Conservation (phyloP, 2,329 filamentous ascomycete genomes). For the Trichoderma koningiopsis region DNA sequence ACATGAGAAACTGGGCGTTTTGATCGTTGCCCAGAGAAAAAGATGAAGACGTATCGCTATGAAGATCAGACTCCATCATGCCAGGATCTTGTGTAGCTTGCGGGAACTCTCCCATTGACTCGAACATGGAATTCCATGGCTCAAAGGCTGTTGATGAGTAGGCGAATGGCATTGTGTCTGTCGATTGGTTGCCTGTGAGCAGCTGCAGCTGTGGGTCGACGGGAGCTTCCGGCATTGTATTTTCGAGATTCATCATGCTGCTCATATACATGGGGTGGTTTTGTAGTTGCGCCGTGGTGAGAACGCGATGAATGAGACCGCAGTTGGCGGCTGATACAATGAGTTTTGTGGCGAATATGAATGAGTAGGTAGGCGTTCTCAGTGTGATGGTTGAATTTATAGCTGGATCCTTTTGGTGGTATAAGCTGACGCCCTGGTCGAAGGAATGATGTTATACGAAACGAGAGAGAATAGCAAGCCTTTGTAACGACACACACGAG, state of each 20-base stretch:
- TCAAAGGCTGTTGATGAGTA: neutral
- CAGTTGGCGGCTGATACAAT: neutral
- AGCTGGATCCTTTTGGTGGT: neutral
- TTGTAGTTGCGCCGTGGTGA: neutral
- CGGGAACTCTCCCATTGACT: neutral
- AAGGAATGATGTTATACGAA: neutral
- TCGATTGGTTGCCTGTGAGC: neutral
- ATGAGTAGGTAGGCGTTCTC: neutral
- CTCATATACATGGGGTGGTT: neutral
- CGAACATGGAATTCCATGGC: neutral
- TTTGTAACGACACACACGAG: neutral
- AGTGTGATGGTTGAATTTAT: neutral
- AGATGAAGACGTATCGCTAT: neutral
- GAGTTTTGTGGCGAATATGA: neutral
- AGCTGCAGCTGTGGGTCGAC: neutral
- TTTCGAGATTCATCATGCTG: neutral
- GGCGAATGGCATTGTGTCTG: neutral
- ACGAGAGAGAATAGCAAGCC: neutral
- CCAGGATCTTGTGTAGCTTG: neutral
- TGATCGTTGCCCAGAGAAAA: neutral
- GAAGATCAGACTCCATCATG: neutral
- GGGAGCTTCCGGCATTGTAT: neutral
- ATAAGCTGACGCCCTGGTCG: neutral
- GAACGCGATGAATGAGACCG: neutral
- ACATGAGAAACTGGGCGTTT: neutral